Conservation (phyloP, 441 rosid species). For the Erodium moschatum region DNA sequence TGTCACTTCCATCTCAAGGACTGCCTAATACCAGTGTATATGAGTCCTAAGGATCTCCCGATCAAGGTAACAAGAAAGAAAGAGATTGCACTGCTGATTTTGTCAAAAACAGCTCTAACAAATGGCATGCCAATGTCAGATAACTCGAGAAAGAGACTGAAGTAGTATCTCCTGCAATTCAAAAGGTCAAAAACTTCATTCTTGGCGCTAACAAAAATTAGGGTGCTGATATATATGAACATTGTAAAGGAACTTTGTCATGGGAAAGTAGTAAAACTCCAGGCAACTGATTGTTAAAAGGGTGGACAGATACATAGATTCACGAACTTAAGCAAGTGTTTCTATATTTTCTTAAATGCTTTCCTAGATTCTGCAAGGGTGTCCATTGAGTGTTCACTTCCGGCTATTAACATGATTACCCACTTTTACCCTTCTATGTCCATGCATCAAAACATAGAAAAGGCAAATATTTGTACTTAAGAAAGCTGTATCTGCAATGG, state of each 20-base stretch:
- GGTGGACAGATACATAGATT: not conserved
- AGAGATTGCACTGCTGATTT: constrained; percentile 68
- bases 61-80: constrained; percentile 77
- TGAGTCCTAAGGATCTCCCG: constrained; percentile 79
- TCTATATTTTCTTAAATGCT: no score
- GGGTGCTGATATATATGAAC: not conserved
- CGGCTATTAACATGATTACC: no score
- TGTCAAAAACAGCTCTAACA: constrained; percentile 51
- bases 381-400: no score
- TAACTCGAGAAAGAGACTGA: constrained; percentile 75
- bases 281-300: not conserved
- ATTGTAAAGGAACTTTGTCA: not conserved
- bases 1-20: constrained; percentile 72
- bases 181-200: constrained; percentile 6
- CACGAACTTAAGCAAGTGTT: no score
- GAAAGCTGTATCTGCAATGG: no score
- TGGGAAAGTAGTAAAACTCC: not conserved
- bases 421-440: no score
- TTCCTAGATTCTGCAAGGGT: no score
- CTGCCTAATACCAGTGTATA: constrained; percentile 86
- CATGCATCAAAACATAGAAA: no score
- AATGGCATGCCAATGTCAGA: constrained; percentile 76
- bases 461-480: no score
- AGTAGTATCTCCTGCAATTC: constrained; percentile 71
- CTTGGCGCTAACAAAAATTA: constrained; percentile 6